Percentiles rank a stretch among this genome's conserved stretches.
Evolutionary conservation across 129 eudicot genomes (phyloP).

Genomic region (Flaveria bidentis): DNA sequence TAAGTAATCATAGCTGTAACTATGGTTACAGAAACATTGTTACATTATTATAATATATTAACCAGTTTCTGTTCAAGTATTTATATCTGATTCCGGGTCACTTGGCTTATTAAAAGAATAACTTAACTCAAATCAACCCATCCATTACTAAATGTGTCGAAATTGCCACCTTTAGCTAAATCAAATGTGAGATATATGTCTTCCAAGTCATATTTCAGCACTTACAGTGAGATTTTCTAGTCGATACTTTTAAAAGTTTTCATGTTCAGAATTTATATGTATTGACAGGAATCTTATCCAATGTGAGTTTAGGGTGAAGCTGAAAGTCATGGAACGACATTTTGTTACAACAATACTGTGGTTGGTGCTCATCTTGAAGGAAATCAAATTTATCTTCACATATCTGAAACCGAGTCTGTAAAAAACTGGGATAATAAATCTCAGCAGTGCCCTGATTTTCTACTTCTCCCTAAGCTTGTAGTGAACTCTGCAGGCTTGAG

Average conservation of each 20-base stretch:
- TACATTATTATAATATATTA: background rate
- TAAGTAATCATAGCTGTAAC: background rate
- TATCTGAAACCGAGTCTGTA: constrained; percentile 54
- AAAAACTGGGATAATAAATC: constrained; percentile 41
- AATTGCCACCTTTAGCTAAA: background rate
- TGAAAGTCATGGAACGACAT: constrained; percentile 69
- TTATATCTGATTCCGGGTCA: no score
- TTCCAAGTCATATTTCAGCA: constrained; percentile 17
- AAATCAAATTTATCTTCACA: constrained; percentile 54
- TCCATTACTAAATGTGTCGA: background rate
- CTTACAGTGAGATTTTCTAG: constrained; percentile 5
- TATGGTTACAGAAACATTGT: background rate
- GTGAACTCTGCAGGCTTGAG: constrained; percentile 85
- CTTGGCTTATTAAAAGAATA: no score
- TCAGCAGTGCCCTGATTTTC: constrained; percentile 52
- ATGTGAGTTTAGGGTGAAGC: constrained; percentile 92
- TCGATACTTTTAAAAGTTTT: constrained; percentile 3
- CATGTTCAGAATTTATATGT: constrained; percentile 38
- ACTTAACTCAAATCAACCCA: background rate
- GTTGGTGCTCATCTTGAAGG: constrained; percentile 62
- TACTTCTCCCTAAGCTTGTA: constrained; percentile 67
- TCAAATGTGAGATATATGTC: background rate
- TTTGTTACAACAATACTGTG: constrained; percentile 71
- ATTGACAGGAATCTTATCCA: constrained; percentile 65
- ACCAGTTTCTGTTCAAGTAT: no score